Evolutionary conservation across 2,329 filamentous ascomycete genomes (phyloP).

Genomic region (Trichoderma semiorbis): DNA sequence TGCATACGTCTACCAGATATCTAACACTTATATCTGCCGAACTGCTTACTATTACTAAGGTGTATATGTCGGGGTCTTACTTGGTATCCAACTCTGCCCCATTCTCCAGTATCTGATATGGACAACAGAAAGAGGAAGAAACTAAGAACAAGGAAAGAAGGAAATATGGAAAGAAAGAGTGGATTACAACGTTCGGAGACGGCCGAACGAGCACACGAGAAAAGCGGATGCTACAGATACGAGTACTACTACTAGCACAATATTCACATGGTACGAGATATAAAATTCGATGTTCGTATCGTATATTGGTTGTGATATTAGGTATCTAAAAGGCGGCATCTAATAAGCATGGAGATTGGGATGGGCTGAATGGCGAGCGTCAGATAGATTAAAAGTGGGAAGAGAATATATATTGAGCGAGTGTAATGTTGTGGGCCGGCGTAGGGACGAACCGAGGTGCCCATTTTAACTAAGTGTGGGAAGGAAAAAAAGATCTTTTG

Average conservation of each 20-base stretch:
- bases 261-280: background rate
- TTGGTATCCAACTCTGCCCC: background rate
- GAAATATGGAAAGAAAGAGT: background rate
- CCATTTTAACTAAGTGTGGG: background rate
- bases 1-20: background rate
- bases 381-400: slow-evolving; percentile 11
- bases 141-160: background rate
- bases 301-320: background rate
- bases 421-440: background rate
- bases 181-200: background rate
- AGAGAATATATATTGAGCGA: background rate
- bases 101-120: background rate
- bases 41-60: background rate
- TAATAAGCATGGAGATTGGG: background rate
- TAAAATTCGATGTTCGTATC: background rate
- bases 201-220: background rate
- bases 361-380: slow-evolving; percentile 1
- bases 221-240: background rate
- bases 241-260: background rate
- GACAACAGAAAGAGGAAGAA: background rate
- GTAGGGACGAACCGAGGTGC: background rate
- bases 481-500: background rate
- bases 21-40: background rate
- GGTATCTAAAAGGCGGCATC: background rate
- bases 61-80: background rate